Evolutionary conservation across 2,329 filamentous ascomycete genomes (phyloP).

Genomic region (Sclerotinia nivalis): DNA sequence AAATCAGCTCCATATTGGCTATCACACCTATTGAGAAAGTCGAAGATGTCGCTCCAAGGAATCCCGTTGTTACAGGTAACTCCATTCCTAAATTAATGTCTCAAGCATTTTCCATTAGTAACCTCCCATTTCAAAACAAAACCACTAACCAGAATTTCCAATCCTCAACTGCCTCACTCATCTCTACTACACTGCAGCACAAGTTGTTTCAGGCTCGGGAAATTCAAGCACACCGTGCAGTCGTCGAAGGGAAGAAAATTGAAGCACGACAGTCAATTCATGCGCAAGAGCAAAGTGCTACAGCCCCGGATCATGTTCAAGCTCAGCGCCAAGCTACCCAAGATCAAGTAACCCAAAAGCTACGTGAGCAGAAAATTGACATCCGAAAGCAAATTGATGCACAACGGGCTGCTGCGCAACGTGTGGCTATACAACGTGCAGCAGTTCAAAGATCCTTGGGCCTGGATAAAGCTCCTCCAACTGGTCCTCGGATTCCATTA

Average conservation of each 20-base stretch:
- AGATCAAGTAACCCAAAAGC: neutral
- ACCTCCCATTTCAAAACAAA: neutral
- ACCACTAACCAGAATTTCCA: neutral
- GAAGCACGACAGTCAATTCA: neutral
- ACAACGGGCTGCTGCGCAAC: neutral
- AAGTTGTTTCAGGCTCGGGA: neutral
- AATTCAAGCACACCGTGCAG: neutral
- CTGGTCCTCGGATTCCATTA: neutral
- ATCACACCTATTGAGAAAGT: neutral
- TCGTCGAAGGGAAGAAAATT: neutral
- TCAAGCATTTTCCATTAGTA: neutral
- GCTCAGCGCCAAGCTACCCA: neutral
- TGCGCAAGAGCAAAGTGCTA: too few species aligned
- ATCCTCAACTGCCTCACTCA: neutral
- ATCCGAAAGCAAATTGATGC: neutral
- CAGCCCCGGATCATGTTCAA: neutral
- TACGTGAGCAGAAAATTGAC: neutral
- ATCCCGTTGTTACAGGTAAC: neutral
- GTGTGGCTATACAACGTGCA: neutral
- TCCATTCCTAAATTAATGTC: neutral
- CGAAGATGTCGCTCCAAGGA: neutral
- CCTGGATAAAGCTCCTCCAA: neutral
- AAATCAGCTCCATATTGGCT: neutral
- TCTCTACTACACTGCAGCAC: neutral
- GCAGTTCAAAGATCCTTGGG: neutral